A percentile compares a stretch with the other conserved stretches of the same genome.
Conservation (phyloP, 129 eudicot species). For the Cynara cardunculus region DNA sequence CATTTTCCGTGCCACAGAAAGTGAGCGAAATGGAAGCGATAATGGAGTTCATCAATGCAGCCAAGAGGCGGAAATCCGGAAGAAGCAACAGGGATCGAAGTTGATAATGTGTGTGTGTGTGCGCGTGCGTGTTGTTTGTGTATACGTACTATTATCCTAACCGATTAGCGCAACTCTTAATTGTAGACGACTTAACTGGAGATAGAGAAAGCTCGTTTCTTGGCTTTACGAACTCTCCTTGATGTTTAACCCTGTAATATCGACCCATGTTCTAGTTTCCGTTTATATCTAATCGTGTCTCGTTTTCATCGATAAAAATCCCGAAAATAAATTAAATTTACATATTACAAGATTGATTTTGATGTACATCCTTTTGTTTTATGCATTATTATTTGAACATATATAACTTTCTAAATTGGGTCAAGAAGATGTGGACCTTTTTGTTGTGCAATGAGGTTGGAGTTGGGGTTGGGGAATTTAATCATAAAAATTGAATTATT, state of each 20-base stretch:
- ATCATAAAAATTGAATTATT: neutral
- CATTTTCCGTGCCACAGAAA: constrained; percentile 42
- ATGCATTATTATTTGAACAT: neutral
- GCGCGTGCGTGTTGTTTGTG: constrained; percentile 42
- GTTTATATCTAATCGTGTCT: constrained; percentile 22
- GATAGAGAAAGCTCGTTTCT: constrained; percentile 33
- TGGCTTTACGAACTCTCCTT: constrained; percentile 18
- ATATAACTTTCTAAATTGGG: neutral
- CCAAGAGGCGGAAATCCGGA: constrained; percentile 64
- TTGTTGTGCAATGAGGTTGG: neutral
- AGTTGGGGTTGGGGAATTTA: constrained; percentile 9
- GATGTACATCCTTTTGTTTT: neutral
- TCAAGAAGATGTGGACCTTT: neutral
- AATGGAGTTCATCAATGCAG: constrained; percentile 77
- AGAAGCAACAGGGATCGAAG: constrained; percentile 37
- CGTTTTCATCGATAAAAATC: neutral
- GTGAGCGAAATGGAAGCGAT: constrained; percentile 84
- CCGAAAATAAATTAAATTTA: neutral
- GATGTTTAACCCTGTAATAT: constrained; percentile 42
- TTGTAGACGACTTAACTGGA: constrained; percentile 27
- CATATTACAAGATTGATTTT: neutral
- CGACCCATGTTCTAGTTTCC: constrained; percentile 7
- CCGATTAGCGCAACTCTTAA: constrained; percentile 45
- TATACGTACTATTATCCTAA: constrained; percentile 44
- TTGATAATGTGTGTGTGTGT: constrained; percentile 26